A percentile compares a stretch with the other conserved stretches of the same genome.
Evolutionary conservation across 768 basidiomycete species (phyloP).

Genomic region (Lactarius deliciosus): DNA sequence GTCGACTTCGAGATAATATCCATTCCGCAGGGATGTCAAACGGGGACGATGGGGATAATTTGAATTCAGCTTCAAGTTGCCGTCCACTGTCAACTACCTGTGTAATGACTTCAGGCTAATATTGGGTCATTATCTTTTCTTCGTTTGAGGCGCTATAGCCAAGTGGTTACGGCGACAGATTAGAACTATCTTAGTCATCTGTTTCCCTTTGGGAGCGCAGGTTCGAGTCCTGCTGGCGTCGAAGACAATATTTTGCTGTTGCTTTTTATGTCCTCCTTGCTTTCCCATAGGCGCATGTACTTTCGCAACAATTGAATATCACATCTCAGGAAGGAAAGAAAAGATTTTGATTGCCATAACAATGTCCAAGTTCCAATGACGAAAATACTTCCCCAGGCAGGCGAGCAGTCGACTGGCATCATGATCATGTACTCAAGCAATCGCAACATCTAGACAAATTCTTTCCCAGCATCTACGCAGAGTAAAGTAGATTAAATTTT

Average conservation of each 20-base stretch:
- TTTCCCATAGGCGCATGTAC: too few relatives aligned
- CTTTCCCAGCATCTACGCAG: constrained; percentile 9
- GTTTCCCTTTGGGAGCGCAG: constrained; percentile 31
- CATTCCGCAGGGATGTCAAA: constrained; percentile 5
- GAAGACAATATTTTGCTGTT: constrained; percentile 1
- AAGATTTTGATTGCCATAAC: constrained; percentile 13
- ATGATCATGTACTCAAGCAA: constrained; percentile 6
- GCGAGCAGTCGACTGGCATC: background rate
- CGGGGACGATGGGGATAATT: background rate
- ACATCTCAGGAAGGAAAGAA: constrained; percentile 2
- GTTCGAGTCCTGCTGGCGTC: constrained; percentile 33
- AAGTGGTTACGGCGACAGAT: constrained; percentile 81
- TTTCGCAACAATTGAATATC: background rate
- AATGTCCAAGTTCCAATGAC: constrained; percentile 7
- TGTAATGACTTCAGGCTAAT: background rate
- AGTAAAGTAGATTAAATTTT: constrained; percentile 17
- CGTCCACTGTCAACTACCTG: too few relatives aligned
- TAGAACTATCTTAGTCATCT: constrained; percentile 43
- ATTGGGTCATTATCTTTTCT: background rate
- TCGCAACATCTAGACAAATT: constrained; percentile 13
- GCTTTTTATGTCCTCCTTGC: background rate
- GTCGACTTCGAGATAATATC: background rate
- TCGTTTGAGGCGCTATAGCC: constrained; percentile 60
- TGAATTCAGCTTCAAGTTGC: too few relatives aligned
- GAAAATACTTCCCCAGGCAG: background rate